Conservation (phyloP, 371 early-diverging fungal species). For the Rhizopus microsporus region DNA sequence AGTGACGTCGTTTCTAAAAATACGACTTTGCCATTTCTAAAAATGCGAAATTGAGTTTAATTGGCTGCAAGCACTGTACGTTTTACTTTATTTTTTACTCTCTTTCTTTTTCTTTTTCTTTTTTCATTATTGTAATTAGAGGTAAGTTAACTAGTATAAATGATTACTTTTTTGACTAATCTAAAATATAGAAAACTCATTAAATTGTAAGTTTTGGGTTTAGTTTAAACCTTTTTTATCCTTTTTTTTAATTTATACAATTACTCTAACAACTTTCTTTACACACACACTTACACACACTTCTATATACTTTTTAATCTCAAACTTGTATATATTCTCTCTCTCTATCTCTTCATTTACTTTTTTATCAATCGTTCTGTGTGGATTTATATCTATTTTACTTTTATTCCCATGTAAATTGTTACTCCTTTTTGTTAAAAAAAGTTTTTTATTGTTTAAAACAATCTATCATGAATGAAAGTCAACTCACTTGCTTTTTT, state of each 20-base stretch:
- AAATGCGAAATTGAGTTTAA: no score
- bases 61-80: no score
- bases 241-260: background rate
- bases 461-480: no score
- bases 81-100: background rate
- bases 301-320: background rate
- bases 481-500: background rate
- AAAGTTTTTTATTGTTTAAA: no score
- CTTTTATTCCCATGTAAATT: conserved; percentile 2
- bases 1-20: no score
- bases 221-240: background rate
- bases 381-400: conserved; percentile 3
- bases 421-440: conserved; percentile 1
- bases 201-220: no score
- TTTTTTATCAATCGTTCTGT: background rate
- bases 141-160: no score
- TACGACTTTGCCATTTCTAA: no score
- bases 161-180: no score
- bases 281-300: background rate
- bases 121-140: background rate
- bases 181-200: no score
- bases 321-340: background rate
- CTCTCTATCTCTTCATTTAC: background rate
- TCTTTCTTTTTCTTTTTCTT: background rate
- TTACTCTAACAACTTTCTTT: background rate